phyloP scores from a whole-genome alignment of 345 rosid species.

The Jatropha curcas region DNA sequence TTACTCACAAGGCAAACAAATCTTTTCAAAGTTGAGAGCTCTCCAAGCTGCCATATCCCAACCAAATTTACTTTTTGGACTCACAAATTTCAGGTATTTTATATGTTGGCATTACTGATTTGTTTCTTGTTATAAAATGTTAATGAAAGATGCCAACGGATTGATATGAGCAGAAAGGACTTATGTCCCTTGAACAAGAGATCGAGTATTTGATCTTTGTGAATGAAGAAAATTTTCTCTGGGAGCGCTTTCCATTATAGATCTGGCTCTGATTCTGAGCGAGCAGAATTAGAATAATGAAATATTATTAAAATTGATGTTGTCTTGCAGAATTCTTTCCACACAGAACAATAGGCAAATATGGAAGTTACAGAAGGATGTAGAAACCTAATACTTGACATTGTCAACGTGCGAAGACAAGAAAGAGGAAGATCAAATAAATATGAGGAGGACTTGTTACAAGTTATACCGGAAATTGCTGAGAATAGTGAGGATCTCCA shows the following conservation, averaged over 20 bases:
- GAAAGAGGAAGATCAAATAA: neutral
- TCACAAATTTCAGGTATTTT: conserved; percentile 18
- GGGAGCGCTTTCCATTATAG: no score
- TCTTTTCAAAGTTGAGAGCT: conserved; percentile 22
- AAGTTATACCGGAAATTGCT: conserved; percentile 28
- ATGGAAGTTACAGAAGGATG: conserved; percentile 26
- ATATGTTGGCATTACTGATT: no score
- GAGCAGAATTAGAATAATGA: neutral
- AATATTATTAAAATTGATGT: no score
- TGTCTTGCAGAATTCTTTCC: conserved; percentile 16
- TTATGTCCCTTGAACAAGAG: no score
- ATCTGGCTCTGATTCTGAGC: no score
- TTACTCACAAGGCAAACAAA: conserved; percentile 24
- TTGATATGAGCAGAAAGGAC: no score
- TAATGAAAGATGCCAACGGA: no score
- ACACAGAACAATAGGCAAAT: conserved; percentile 25
- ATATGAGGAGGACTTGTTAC: conserved; percentile 22
- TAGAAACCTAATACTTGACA: conserved; percentile 23
- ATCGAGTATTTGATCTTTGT: no score
- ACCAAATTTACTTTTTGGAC: conserved; percentile 22
- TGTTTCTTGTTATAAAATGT: no score
- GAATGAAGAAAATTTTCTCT: no score
- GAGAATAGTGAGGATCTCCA: neutral
- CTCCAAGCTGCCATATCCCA: conserved; percentile 28
- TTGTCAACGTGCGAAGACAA: conserved; percentile 26